These are phyloP conservation scores for Blastobotrys indianensis DNA, from an alignment of 1,139 yeast genomes.

Conservation along the genomic window DNA sequence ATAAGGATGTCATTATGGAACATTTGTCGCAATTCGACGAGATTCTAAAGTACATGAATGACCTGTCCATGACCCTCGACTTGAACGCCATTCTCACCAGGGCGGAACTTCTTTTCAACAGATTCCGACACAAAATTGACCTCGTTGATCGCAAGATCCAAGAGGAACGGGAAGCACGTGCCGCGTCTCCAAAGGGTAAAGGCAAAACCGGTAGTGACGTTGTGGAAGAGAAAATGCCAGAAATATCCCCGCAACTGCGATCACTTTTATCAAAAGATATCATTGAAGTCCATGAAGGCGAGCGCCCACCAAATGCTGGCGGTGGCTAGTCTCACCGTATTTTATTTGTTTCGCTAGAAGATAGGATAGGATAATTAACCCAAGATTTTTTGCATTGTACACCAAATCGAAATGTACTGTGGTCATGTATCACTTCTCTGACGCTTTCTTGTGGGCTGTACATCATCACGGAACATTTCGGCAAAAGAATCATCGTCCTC, in stretches of 20 bases:
- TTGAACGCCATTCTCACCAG: constrained; percentile 69
- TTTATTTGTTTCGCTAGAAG: too few species aligned
- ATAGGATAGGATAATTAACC: too few species aligned
- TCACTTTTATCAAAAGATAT: constrained; percentile 52
- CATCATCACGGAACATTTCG: too few species aligned
- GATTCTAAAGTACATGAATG: constrained; percentile 88
- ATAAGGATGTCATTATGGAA: constrained; percentile 70
- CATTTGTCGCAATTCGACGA: constrained; percentile 80
- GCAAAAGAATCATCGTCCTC: too few species aligned
- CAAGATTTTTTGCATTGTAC: too few species aligned
- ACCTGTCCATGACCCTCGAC: constrained; percentile 69
- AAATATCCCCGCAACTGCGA: constrained; percentile 52
- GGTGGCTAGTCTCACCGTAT: constrained; percentile 29
- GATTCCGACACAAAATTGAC: constrained; percentile 72
- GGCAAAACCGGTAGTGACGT: constrained; percentile 11
- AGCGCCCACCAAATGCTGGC: constrained; percentile 34
- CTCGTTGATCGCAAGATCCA: constrained; percentile 50
- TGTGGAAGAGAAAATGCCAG: constrained; percentile 22
- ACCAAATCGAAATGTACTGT: too few species aligned
- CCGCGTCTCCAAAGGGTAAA: neutral
- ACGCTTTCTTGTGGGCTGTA: too few species aligned
- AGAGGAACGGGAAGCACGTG: constrained; percentile 12
- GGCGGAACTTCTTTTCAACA: constrained; percentile 73
- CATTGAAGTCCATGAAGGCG: constrained; percentile 59
- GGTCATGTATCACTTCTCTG: too few species aligned